A percentile compares a stretch with the other conserved stretches of the same genome.
Conservation (phyloP, 768 basidiomycete species). For the Leccinum rimulosum region DNA sequence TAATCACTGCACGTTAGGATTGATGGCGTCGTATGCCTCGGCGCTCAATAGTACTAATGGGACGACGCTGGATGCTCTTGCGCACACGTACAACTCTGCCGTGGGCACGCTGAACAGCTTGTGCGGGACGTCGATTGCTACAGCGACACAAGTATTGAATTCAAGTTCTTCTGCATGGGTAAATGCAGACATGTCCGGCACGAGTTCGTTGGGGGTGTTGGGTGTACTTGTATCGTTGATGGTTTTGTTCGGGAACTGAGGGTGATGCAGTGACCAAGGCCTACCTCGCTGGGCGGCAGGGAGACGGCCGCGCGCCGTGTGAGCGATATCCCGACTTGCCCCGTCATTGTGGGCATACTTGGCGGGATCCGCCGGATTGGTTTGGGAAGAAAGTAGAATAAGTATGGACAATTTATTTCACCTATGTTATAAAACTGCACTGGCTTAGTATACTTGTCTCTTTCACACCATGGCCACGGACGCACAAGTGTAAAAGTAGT, state of each 20-base stretch:
- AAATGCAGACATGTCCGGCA: constrained; percentile 6
- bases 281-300: too few relatives aligned
- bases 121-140: constrained; percentile 54
- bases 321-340: background rate
- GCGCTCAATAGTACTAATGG: constrained; percentile 39
- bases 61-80: constrained; percentile 37
- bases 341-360: background rate
- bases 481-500: background rate
- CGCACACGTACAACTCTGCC: constrained; percentile 48
- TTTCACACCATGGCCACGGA: too few relatives aligned
- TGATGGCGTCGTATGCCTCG: constrained; percentile 54
- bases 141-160: constrained; percentile 10
- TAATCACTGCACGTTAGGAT: constrained; percentile 57
- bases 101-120: constrained; percentile 42
- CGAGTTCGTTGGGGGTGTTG: constrained; percentile 6
- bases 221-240: constrained; percentile 15
- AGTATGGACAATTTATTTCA: background rate
- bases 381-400: background rate
- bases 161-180: constrained; percentile 12
- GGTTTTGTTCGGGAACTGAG: constrained; percentile 12
- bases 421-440: background rate
- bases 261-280: background rate
- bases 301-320: background rate
- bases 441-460: background rate
- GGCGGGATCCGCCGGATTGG: background rate